Base-by-base conservation (phyloP, 495 filamentous ascomycete species). In the Saxophila tyrrhenica region DNA sequence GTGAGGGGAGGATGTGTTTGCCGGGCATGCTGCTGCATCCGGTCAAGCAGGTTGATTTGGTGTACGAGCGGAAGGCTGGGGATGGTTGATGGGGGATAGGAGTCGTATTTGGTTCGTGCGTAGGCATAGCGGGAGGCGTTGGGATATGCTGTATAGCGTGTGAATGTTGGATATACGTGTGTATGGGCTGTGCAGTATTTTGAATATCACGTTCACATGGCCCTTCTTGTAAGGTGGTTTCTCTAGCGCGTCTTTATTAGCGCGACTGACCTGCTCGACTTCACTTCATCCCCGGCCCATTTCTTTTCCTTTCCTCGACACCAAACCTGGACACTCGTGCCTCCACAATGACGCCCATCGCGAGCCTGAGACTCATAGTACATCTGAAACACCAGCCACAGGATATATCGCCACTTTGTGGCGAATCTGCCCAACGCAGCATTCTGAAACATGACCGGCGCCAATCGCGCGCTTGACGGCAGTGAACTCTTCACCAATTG, bases 11-110 rank as follows among this genome's bases (percentile, higher is more conserved):
- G 72, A 74, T 71, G 68, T 70, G 69, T 63, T 49, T 70, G 62
- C 78, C 54, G 66, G 74, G 47, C 45, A 64, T 58, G 71, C 66
- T 98, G 50, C 66, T 97, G 62, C 92, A 98, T 78, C 92, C 92
- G 0, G 80, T 97, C 41, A 98, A 97, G 75, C 79, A 80, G 46
- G 81, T 94, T 11, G 80, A 86, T 49, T 67, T 95, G 68, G 78
- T 44, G 7, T 44, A 44, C 17, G 41, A 44, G 41, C 41, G 19
- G 16, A 44, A 44, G 41, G 41, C 41, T 17, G 41, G 41, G 15
- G 41, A 44, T 5, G n/a, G 41, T 17, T 44, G 41, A 44, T 5
- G 41, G 41, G 15, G n/a, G 29, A 13, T 35, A 13, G 29, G 5
- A 13, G 29, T 7, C 29, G 5, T 35, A 13, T 13, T 35, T 35